Base-by-base conservation (phyloP, 805 yeast genomes). In the Brettanomyces custersianus region DNA sequence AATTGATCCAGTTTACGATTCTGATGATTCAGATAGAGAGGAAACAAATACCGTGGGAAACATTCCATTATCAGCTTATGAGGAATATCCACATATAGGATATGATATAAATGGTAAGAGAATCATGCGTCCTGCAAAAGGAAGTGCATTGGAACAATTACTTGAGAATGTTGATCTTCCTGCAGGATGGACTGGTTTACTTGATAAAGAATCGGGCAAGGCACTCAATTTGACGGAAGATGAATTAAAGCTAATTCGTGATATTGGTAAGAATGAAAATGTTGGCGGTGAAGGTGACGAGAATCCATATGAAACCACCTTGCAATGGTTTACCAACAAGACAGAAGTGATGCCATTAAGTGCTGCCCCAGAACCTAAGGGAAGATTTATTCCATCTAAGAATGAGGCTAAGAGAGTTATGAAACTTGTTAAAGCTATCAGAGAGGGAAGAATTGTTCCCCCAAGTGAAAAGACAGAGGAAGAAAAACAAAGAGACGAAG, bases 111-210 rank as follows among this genome's bases (percentile, higher is more conserved):
- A 92, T 56, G 98, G 99, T 52, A 90, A 88, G 57, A 76, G 98
- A 54, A 88, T 92, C 54, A 90, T 92, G 97, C 77, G 99, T 59
- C 99, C 99, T 10, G 98, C 97, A 8, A 81, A 85, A 51, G 95
- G 96, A 11, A 77, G 94, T 39, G 98, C 97, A 2, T 70, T 92
- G 45, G 97, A 92, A 52, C 82, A 80, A 51, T 70, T 92, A 43
- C 65, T 92, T 45, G 98, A 90, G 52, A 68, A 78, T 21, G 92
- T 92, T 41, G 99, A 92, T 42, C 67, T 92, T 44, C 98, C 98
- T 11, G 94, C 85, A 60, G 98, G 98, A 19, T 92, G 97, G 97
- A 92, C 98, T 12, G 99, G 99, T 32, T 68, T 92, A 42, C 63
- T 90, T 42, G 97, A 92, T 59, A 81, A 84, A 51, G 72, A 78